phyloP scores from a whole-genome alignment of 2,329 filamentous ascomycete genomes.

The Neoascochyta sp. region DNA sequence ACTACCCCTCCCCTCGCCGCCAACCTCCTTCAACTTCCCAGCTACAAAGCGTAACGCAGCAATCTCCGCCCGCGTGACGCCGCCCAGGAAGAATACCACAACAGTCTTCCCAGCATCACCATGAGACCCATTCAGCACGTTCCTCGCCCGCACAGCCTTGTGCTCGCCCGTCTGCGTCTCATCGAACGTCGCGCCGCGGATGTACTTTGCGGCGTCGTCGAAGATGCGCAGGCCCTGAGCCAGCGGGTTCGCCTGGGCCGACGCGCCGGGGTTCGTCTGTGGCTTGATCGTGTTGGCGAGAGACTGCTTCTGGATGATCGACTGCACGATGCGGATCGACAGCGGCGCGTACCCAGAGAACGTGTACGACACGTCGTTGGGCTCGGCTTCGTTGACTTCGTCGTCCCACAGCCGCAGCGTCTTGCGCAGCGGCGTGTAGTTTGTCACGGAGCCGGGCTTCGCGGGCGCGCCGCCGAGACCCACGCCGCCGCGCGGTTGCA shows the following conservation, averaged over 20 bases:
- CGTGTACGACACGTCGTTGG: constrained; percentile 94
- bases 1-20: constrained; percentile 62
- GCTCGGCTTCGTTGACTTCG: constrained; percentile 91
- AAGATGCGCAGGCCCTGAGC: constrained; percentile 89
- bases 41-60: constrained; percentile 89
- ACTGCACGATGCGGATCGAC: constrained; percentile 86
- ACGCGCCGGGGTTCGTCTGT: constrained; percentile 37
- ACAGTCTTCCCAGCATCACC: constrained; percentile 65
- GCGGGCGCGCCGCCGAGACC: constrained; percentile 38
- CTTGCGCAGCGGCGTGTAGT: constrained; percentile 85
- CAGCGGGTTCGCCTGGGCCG: constrained; percentile 51
- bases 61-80: constrained; percentile 93
- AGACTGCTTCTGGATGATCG: constrained; percentile 85
- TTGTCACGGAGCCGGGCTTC: constrained; percentile 55
- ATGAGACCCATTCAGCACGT: constrained; percentile 68
- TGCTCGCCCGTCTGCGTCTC: constrained; percentile 89
- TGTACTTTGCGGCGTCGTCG: constrained; percentile 85
- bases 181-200: constrained; percentile 84
- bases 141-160: constrained; percentile 82
- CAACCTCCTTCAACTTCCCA: constrained; percentile 65
- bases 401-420: constrained; percentile 86
- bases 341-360: constrained; percentile 96
- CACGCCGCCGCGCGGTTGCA: constrained; percentile 56
- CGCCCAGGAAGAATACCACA: constrained; percentile 96
- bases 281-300: constrained; percentile 58